These are phyloP conservation scores for Neurospora terricola DNA, from an alignment of 495 filamentous ascomycete genomes.

Conservation along the genomic window DNA sequence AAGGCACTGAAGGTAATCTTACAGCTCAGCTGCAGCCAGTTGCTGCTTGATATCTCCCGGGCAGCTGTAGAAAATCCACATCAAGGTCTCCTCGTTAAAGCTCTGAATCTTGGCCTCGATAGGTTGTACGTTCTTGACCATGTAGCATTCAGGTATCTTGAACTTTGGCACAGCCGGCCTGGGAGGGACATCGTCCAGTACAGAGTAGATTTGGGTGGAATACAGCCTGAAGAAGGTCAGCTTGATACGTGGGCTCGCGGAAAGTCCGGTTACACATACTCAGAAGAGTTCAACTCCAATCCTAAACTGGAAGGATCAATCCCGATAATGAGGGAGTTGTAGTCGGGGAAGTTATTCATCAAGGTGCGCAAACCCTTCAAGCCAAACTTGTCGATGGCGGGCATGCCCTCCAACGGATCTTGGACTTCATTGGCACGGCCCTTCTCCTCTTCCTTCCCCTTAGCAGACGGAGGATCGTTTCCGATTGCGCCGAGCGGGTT, in stretches of 20 bases:
- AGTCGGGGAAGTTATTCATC: constrained; percentile 70
- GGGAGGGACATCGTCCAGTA: constrained; percentile 60
- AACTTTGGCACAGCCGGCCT: constrained; percentile 70
- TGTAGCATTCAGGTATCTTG: constrained; percentile 72
- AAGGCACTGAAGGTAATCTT: constrained; percentile 11
- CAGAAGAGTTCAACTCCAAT: constrained; percentile 66
- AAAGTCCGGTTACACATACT: constrained; percentile 44
- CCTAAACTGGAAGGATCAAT: constrained; percentile 70
- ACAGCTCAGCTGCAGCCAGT: constrained; percentile 72
- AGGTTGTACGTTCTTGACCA: constrained; percentile 74
- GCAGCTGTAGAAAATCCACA: constrained; percentile 92
- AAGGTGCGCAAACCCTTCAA: constrained; percentile 67
- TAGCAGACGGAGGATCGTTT: constrained; percentile 28
- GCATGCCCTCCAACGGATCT: constrained; percentile 65
- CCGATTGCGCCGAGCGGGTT: constrained; percentile 40
- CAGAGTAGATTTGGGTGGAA: constrained; percentile 45
- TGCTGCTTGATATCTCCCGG: constrained; percentile 78
- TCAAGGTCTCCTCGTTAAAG: constrained; percentile 84
- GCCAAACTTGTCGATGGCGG: constrained; percentile 68
- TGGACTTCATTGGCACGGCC: constrained; percentile 25
- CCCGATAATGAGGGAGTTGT: constrained; percentile 63
- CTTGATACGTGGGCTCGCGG: not conserved
- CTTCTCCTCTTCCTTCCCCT: constrained; percentile 34
- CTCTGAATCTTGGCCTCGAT: constrained; percentile 67
- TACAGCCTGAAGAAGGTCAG: constrained; percentile 21